phyloP scores from a whole-genome alignment of 2,329 filamentous ascomycete genomes.

The Cladosporium colombiae region DNA sequence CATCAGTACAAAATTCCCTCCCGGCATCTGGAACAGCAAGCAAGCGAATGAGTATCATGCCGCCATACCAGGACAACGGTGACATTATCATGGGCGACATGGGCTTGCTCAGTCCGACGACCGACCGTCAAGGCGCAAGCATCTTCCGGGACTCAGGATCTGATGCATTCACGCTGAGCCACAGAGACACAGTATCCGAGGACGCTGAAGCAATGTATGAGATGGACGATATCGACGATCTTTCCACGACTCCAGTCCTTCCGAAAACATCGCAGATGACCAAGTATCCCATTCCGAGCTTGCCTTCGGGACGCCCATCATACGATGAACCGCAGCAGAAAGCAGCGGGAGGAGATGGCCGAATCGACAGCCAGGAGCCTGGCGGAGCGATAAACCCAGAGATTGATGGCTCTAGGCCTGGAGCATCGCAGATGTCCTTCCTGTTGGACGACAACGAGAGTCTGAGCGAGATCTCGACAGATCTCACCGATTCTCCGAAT shows the following conservation, averaged over 20 bases:
- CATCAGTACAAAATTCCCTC: conserved; percentile 1
- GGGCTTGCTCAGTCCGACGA: conserved; percentile 29
- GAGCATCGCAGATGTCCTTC: conserved; percentile 45
- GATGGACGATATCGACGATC: conserved; percentile 16
- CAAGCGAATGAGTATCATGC: conserved; percentile 4
- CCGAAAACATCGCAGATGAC: conserved; percentile 21
- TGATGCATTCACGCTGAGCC: conserved; percentile 19
- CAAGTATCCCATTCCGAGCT: conserved; percentile 23
- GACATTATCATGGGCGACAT: conserved; percentile 17
- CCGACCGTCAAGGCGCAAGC: conserved; percentile 38
- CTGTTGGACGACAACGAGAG: conserved; percentile 56
- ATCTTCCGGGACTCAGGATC: conserved; percentile 35
- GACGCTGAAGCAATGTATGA: conserved; percentile 5
- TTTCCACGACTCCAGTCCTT: conserved; percentile 24
- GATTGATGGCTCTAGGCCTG: conserved; percentile 11
- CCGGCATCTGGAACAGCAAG: not conserved
- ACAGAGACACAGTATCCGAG: not conserved
- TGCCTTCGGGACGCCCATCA: conserved; percentile 7
- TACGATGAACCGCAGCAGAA: not conserved
- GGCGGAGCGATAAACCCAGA: not conserved
- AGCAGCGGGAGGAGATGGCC: not conserved
- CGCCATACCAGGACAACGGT: not conserved
- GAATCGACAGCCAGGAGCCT: not conserved
- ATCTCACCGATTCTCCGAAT: conserved; percentile 51
- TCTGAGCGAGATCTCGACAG: conserved; percentile 57